Percentiles rank a stretch among this genome's conserved stretches.
These are phyloP conservation scores for Aspergillus sp. DNA, from an alignment of 2,329 filamentous ascomycete species.

Conservation along the genomic window DNA sequence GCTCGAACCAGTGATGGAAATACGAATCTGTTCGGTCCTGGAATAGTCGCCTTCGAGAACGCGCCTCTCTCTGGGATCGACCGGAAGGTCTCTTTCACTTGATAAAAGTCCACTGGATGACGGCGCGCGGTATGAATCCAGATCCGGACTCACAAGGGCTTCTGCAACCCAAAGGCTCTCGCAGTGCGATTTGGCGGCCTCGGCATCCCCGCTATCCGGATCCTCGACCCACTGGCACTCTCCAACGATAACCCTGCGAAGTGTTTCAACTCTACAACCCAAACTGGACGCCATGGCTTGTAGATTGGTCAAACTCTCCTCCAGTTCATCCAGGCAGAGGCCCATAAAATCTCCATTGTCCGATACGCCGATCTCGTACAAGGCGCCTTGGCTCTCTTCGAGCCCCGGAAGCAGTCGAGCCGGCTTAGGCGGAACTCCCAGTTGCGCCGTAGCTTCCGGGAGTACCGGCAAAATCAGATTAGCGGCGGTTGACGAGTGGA, in stretches of 20 bases:
- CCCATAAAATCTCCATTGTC: slow-evolving; percentile 90
- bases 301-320: slow-evolving; percentile 78
- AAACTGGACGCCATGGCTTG: slow-evolving; percentile 86
- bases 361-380: slow-evolving; percentile 94
- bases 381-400: slow-evolving; percentile 82
- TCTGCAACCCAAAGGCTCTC: slow-evolving; percentile 78
- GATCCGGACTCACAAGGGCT: slow-evolving; percentile 70
- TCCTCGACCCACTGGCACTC: slow-evolving; percentile 55
- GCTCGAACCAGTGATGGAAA: slow-evolving; percentile 82
- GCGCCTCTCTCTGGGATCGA: slow-evolving; percentile 1
- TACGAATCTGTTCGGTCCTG: slow-evolving; percentile 63
- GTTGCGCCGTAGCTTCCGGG: slow-evolving; percentile 53
- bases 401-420: slow-evolving; percentile 59
- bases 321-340: slow-evolving; percentile 79
- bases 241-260: slow-evolving; percentile 75
- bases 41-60: slow-evolving; percentile 30
- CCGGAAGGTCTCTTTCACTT: slow-evolving; percentile 2
- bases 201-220: slow-evolving; percentile 9
- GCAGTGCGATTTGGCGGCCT: slow-evolving; percentile 18
- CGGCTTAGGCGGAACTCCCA: slow-evolving; percentile 47
- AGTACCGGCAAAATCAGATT: slow-evolving; percentile 66
- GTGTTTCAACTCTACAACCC: slow-evolving; percentile 73
- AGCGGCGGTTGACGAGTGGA: slow-evolving; percentile 70
- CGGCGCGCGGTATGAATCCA: slow-evolving; percentile 36
- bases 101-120: slow-evolving; percentile 3